Percentiles rank a stretch among this genome's conserved stretches.
phyloP scores from a whole-genome alignment of 306 rosid genomes.

The Vigna trinervia region DNA sequence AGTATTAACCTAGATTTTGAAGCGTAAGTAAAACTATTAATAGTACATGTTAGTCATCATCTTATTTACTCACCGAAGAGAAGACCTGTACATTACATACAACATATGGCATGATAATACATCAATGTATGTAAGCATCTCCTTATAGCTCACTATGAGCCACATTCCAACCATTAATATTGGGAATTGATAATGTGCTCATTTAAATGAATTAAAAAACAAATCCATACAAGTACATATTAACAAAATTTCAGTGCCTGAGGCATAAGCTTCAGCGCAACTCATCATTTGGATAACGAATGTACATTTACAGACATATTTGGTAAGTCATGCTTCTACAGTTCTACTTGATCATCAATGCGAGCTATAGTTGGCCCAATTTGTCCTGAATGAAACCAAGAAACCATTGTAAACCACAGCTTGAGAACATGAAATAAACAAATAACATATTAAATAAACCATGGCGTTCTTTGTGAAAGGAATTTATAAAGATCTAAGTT shows the following conservation, averaged over 20 bases:
- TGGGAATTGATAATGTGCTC: conserved; percentile 4
- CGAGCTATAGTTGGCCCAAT: conserved; percentile 70
- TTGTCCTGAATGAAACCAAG: conserved; percentile 72
- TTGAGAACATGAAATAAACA: conserved; percentile 22
- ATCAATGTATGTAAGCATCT: conserved; percentile 1
- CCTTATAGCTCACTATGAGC: neutral
- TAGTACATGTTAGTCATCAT: neutral
- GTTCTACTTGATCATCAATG: conserved; percentile 34
- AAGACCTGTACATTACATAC: conserved; percentile 43
- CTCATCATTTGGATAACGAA: conserved; percentile 33
- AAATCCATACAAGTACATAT: conserved; percentile 41
- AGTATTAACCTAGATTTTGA: neutral
- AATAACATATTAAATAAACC: neutral
- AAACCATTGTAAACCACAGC: conserved; percentile 26
- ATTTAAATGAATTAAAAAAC: neutral
- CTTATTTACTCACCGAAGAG: neutral
- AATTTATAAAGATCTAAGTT: conserved; percentile 6
- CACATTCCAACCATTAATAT: conserved; percentile 24
- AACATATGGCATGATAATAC: conserved; percentile 37
- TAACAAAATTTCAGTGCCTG: conserved; percentile 45
- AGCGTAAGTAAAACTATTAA: neutral
- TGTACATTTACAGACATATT: conserved; percentile 35
- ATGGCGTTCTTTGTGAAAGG: neutral
- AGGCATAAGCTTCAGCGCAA: conserved; percentile 46
- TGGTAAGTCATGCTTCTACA: conserved; percentile 37